Evolutionary conservation across 352 stramenopile genomes (phyloP).

Genomic region (Globisporangium megalacanthum): DNA sequence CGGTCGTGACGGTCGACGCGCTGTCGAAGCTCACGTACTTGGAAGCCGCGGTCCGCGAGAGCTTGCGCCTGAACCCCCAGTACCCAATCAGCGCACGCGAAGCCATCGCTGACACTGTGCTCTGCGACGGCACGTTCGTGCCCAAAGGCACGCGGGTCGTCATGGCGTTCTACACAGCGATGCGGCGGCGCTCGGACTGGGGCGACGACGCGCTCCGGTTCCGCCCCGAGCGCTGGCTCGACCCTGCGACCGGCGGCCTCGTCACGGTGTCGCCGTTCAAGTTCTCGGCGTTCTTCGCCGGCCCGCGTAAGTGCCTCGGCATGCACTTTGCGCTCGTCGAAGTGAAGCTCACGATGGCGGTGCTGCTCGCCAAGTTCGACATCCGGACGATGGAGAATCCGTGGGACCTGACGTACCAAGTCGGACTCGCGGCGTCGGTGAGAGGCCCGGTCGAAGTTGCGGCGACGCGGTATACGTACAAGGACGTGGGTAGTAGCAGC

Average conservation of each 20-base stretch:
- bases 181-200: conserved; percentile 31
- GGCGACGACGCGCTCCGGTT: conserved; percentile 34
- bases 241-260: conserved; percentile 21
- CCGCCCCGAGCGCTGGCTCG: conserved; percentile 45
- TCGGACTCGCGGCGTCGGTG: conserved; percentile 22
- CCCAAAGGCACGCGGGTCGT: conserved; percentile 26
- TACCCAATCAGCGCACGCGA: conserved; percentile 32
- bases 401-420: conserved; percentile 18
- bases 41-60: conserved; percentile 39
- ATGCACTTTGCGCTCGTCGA: conserved; percentile 36
- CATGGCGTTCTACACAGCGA: conserved; percentile 37
- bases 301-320: conserved; percentile 39
- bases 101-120: conserved; percentile 24
- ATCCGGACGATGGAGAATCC: conserved; percentile 18
- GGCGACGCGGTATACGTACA: background rate
- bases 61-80: conserved; percentile 40
- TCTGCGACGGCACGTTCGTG: conserved; percentile 48
- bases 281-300: conserved; percentile 41
- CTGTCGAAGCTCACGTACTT: conserved; percentile 42
- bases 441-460: conserved; percentile 16
- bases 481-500: conserved; percentile 1
- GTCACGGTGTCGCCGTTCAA: conserved; percentile 28
- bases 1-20: conserved; percentile 33
- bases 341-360: conserved; percentile 32
- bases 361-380: conserved; percentile 29